A percentile compares a stretch with the other conserved stretches of the same genome.
These are phyloP conservation scores for Vitis cinerea DNA, from an alignment of 164 flowering plant genomes.

Conservation along the genomic window DNA sequence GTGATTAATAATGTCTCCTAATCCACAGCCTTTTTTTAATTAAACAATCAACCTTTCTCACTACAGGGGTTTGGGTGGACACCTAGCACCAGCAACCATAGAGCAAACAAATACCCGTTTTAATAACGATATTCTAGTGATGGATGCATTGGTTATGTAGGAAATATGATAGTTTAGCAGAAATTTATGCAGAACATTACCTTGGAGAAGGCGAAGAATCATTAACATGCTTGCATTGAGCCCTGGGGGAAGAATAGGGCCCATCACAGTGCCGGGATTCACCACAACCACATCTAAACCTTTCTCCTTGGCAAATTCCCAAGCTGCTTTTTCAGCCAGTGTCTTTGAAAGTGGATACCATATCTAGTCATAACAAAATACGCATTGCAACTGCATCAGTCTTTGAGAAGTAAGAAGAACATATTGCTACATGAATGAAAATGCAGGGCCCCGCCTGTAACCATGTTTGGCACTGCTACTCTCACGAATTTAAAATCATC, in stretches of 20 bases:
- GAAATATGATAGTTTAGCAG: not conserved
- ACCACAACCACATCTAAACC: constrained; percentile 79
- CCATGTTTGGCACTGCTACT: not conserved
- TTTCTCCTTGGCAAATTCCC: constrained; percentile 77
- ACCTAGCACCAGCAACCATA: too few species aligned
- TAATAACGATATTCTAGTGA: too few species aligned
- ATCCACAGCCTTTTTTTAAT: too few species aligned
- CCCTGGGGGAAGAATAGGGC: constrained; percentile 74
- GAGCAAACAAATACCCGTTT: too few species aligned
- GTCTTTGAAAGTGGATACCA: constrained; percentile 92
- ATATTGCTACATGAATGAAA: not conserved
- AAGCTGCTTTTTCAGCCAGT: constrained; percentile 86
- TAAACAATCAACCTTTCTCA: too few species aligned
- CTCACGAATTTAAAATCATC: not conserved
- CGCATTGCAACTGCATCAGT: not conserved
- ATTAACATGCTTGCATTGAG: constrained; percentile 81
- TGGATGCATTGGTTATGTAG: too few species aligned
- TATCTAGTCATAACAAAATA: constrained; percentile 31
- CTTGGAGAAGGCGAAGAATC: constrained; percentile 75
- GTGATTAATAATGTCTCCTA: too few species aligned
- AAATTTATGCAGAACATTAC: constrained; percentile 29
- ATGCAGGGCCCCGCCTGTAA: too few species aligned
- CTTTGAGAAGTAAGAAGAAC: not conserved
- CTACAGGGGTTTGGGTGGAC: too few species aligned
- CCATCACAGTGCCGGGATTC: constrained; percentile 89